Percentiles rank a stretch among this genome's conserved stretches.
These are phyloP conservation scores for Gossypium turneri DNA, from an alignment of 345 rosid species.

Conservation along the genomic window DNA sequence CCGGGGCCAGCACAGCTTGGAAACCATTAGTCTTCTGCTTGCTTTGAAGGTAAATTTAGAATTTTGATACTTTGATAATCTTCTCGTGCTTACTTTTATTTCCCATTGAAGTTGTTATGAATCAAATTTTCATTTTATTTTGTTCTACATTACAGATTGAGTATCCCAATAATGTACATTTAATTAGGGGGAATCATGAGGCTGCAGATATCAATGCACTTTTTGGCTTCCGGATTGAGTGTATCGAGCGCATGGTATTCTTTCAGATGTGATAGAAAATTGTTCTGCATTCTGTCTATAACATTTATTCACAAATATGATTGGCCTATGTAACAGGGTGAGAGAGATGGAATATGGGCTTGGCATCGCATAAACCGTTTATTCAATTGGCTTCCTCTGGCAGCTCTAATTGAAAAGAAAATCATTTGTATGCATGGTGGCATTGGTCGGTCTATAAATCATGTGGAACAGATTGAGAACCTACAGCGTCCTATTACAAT, in stretches of 20 bases:
- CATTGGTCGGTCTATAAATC: background rate
- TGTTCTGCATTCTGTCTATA: background rate
- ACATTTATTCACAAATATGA: background rate
- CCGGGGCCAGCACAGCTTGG: constrained; percentile 9
- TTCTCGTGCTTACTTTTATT: background rate
- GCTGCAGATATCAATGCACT: constrained; percentile 8
- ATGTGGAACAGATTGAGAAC: background rate
- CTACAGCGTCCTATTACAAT: constrained; percentile 1
- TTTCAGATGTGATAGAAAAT: background rate
- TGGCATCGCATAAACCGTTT: background rate
- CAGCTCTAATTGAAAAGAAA: constrained; percentile 1
- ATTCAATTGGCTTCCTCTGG: constrained; percentile 1
- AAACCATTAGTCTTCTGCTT: constrained; percentile 2
- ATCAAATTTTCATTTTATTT: background rate
- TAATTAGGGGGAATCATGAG: background rate
- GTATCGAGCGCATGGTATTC: constrained; percentile 2
- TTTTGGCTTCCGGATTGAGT: constrained; percentile 7
- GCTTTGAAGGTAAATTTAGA: background rate
- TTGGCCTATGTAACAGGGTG: background rate
- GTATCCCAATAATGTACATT: background rate
- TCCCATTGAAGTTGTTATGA: background rate
- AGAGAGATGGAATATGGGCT: constrained; percentile 2
- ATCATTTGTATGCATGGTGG: constrained; percentile 6
- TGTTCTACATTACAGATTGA: background rate
- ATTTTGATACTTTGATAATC: background rate